A percentile compares a stretch with the other conserved stretches of the same genome.
Conservation (phyloP, 352 stramenopile genomes). For the Pythium aquatile region DNA sequence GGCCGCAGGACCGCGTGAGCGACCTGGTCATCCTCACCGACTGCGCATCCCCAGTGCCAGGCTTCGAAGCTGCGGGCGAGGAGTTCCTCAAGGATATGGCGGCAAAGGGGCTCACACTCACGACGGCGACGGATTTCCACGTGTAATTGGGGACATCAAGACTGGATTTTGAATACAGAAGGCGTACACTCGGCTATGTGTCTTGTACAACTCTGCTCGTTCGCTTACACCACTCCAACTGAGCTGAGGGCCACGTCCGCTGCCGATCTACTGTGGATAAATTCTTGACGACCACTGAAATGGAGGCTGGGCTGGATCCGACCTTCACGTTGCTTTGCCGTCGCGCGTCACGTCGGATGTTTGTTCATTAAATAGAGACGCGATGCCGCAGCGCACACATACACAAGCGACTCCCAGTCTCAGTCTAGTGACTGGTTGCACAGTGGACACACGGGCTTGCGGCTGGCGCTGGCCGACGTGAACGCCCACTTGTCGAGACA, state of each 20-base stretch:
- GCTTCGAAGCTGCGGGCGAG: constrained; percentile 67
- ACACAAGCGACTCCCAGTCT: constrained; percentile 7
- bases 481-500: constrained; percentile 89
- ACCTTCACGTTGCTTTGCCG: not conserved
- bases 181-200: not conserved
- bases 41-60: constrained; percentile 66
- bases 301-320: not conserved
- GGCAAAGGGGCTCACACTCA: constrained; percentile 56
- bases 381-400: not conserved
- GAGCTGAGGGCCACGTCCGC: not conserved
- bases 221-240: not conserved
- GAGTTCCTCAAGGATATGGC: constrained; percentile 66
- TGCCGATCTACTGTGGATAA: not conserved
- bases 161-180: not conserved
- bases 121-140: constrained; percentile 48
- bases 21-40: constrained; percentile 82
- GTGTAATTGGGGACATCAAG: constrained; percentile 15
- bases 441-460: constrained; percentile 70
- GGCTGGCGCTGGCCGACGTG: constrained; percentile 67
- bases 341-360: not conserved
- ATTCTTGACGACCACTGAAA: not conserved
- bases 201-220: not conserved
- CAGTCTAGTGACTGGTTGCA: constrained; percentile 82
- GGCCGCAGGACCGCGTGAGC: constrained; percentile 60
- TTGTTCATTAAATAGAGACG: constrained; percentile 12